Evolutionary conservation across 305 asterid species (phyloP), one percentile per base, ranked within the genome.

Genomic region (Solanum hybrid): DNA sequence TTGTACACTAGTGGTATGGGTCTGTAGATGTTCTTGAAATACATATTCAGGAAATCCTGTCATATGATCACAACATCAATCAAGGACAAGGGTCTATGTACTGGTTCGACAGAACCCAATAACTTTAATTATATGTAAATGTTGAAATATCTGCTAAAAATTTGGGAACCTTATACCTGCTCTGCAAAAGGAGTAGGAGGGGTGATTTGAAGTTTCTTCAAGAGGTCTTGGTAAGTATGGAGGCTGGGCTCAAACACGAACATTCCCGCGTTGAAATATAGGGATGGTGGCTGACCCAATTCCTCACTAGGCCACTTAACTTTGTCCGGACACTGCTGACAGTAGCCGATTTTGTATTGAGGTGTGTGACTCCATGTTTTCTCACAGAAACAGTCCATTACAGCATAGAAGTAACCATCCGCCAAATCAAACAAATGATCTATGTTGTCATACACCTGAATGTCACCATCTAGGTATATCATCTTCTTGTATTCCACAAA

Each of bases 221-320:
- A 10, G 3, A 83, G 38, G 20, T 83, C 87, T 9, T 83, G 11
- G 22, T 41, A 83, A 83, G 5, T 45, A 29, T 17, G 38, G 10
- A 83, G 38, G 37, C 91, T 89, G 3, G 94, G 94, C 75, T 93
- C 94, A 37, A 88, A 94, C 1, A 94, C 93, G 22, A 94, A 91
- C 95, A 94, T 94, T 39, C 95, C 96, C 24, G 94, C 94, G 9
- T 94, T 94, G 93, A 93, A 94, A 90, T 94, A 92, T 26, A 93
- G 91, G 1, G 95, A 51, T 17, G 95, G 95, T 15, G 93, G 92
- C 7, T 12, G 90, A 20, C 94, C 94, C 92, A 92, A 45, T 17
- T 83, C 87, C 83, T 91, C 91, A 85, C 77, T 72, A 38, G 95
- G 93, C 94, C 95, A 93, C 38, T 85, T 31, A 33, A 93, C 92